Percentiles rank a stretch among this genome's conserved stretches.
These are phyloP conservation scores for Dunaliella salina DNA, from an alignment of 163 green algal species.

Conservation along the genomic window DNA sequence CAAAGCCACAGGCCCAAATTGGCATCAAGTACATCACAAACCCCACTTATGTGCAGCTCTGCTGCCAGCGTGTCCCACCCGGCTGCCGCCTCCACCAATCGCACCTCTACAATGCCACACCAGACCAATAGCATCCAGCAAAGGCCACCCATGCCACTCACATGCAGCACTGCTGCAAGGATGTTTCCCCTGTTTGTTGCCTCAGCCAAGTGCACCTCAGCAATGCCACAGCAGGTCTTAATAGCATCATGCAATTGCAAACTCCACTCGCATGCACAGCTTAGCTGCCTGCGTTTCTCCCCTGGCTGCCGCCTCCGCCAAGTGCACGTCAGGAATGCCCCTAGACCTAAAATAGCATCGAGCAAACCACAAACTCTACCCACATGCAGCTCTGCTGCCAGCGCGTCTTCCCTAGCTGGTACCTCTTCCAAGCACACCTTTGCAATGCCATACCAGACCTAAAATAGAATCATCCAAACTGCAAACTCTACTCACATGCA, in stretches of 20 bases:
- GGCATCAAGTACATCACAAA: neutral
- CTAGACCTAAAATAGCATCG: too few species aligned
- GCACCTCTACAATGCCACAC: constrained; percentile 6
- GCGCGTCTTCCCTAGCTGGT: too few species aligned
- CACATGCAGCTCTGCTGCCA: too few species aligned
- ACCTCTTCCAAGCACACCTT: too few species aligned
- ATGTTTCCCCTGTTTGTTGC: neutral
- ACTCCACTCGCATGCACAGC: constrained; percentile 10
- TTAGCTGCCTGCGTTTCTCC: constrained; percentile 5
- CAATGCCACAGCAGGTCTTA: constrained; percentile 6
- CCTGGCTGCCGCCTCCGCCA: constrained; percentile 11
- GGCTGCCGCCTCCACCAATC: constrained; percentile 8
- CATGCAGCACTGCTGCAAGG: constrained; percentile 6
- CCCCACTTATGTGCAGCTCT: constrained; percentile 11
- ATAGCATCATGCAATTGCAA: too few species aligned
- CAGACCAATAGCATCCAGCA: too few species aligned
- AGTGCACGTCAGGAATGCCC: constrained; percentile 4
- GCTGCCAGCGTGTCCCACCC: constrained; percentile 1
- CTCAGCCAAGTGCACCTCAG: constrained; percentile 18
- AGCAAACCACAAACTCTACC: too few species aligned
- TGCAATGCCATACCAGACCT: too few species aligned
- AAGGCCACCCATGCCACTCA: constrained; percentile 12
- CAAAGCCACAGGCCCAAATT: too few species aligned
- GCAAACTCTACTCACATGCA: constrained; percentile 5
- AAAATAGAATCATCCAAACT: too few species aligned